Evolutionary conservation across 108 stramenopile species (phyloP).

Genomic region (Aureococcus anophagefferens): DNA sequence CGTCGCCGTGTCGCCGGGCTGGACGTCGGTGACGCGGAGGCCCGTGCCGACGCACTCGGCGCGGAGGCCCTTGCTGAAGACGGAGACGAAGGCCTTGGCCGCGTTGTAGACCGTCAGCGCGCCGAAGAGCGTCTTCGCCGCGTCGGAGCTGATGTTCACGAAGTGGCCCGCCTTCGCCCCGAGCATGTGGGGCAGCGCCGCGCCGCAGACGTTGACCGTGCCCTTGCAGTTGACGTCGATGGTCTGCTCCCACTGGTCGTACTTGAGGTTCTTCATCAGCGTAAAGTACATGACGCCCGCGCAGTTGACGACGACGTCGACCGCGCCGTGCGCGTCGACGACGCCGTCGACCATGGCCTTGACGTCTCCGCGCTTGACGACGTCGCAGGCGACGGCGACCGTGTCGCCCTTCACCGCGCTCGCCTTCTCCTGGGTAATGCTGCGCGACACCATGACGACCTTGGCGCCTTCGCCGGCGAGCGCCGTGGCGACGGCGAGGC

Average conservation of each 20-base stretch:
- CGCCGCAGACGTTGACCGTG: constrained; percentile 52
- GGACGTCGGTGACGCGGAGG: constrained; percentile 43
- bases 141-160: constrained; percentile 66
- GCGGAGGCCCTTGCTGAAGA: constrained; percentile 39
- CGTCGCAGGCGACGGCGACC: too few relatives aligned
- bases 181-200: constrained; percentile 49
- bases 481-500: too few relatives aligned
- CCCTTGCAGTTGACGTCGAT: constrained; percentile 73
- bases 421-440: too few relatives aligned
- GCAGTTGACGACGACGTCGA: constrained; percentile 46
- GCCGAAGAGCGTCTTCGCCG: constrained; percentile 56
- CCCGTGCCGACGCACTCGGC: constrained; percentile 46
- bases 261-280: constrained; percentile 51
- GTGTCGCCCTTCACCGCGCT: too few relatives aligned
- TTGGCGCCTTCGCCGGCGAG: too few relatives aligned
- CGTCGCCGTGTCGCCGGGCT: constrained; percentile 54
- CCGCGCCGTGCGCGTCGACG: too few relatives aligned
- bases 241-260: constrained; percentile 66
- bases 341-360: too few relatives aligned
- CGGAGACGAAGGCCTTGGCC: constrained; percentile 60
- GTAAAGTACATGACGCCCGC: constrained; percentile 77
- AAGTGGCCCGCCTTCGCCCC: constrained; percentile 57
- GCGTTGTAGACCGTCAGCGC: constrained; percentile 61
- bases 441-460: too few relatives aligned
- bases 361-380: too few relatives aligned